phyloP scores from a whole-genome alignment of 345 rosid genomes.

The Acer yangbiense region DNA sequence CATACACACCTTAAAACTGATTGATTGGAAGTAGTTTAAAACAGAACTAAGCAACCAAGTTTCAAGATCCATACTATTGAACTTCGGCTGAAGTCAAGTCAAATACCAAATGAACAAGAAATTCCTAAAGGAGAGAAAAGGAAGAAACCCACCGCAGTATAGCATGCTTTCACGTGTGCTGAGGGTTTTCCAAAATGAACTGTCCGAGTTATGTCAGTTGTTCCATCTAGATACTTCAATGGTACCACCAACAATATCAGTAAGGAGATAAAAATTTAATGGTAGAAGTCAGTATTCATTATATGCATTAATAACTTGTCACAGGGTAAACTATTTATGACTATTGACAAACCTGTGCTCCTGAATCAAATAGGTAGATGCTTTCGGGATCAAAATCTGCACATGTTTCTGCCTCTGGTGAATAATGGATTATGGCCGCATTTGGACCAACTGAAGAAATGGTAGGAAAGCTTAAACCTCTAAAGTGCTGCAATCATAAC shows the following conservation, averaged over 20 bases:
- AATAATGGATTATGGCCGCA: conserved; percentile 91
- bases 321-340: conserved; percentile 4
- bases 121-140: not conserved
- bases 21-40: not conserved
- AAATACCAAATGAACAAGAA: not conserved
- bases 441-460: conserved; percentile 95
- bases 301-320: not conserved
- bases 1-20: not conserved
- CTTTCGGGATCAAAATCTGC: conserved; percentile 82
- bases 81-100: not conserved
- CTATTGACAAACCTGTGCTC: conserved; percentile 77
- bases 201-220: conserved; percentile 94
- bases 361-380: conserved; percentile 92
- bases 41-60: not conserved
- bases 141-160: conserved; percentile 65
- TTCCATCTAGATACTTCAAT: conserved; percentile 89
- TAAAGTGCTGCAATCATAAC: conserved; percentile 67
- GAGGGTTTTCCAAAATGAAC: conserved; percentile 97
- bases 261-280: conserved; percentile 12
- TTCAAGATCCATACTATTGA: not conserved
- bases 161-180: conserved; percentile 83
- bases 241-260: conserved; percentile 28
- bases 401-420: conserved; percentile 71
- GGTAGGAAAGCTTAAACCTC: conserved; percentile 96
- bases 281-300: not conserved